These are phyloP conservation scores for Trametes cingulata DNA, from an alignment of 768 basidiomycete species.

Conservation along the genomic window DNA sequence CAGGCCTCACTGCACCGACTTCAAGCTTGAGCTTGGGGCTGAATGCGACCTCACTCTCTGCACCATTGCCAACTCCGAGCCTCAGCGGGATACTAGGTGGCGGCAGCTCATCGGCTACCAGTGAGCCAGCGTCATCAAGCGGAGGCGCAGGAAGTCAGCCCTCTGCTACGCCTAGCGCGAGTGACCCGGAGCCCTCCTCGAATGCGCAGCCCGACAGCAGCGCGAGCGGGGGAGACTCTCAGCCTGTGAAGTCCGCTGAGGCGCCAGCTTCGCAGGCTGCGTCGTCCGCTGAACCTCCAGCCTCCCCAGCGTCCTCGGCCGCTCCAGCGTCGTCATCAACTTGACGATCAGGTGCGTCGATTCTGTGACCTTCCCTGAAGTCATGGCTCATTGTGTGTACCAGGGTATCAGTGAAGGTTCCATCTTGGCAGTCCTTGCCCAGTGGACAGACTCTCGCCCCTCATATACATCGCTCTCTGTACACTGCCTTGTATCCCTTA, in stretches of 20 bases:
- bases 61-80: not conserved
- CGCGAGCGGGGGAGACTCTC: not conserved
- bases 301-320: not conserved
- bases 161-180: not conserved
- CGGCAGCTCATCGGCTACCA: not conserved
- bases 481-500: slow-evolving; percentile 6
- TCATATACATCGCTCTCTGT: not conserved
- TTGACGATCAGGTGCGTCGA: not conserved
- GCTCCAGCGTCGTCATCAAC: not conserved
- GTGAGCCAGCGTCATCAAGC: not conserved
- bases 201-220: not conserved
- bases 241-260: not conserved
- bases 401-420: not conserved
- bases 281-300: not conserved
- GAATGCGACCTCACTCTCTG: slow-evolving; percentile 3
- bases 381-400: no score
- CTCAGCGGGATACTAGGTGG: not conserved
- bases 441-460: not conserved
- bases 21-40: not conserved
- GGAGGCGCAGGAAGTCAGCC: not conserved
- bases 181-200: not conserved
- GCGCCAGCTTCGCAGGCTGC: not conserved
- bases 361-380: no score
- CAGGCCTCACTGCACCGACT: slow-evolving; percentile 3
- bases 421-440: not conserved